Evolutionary conservation across 441 rosid genomes (phyloP), one percentile per base, ranked within the genome.

Genomic region (Aquilaria agallochum): DNA sequence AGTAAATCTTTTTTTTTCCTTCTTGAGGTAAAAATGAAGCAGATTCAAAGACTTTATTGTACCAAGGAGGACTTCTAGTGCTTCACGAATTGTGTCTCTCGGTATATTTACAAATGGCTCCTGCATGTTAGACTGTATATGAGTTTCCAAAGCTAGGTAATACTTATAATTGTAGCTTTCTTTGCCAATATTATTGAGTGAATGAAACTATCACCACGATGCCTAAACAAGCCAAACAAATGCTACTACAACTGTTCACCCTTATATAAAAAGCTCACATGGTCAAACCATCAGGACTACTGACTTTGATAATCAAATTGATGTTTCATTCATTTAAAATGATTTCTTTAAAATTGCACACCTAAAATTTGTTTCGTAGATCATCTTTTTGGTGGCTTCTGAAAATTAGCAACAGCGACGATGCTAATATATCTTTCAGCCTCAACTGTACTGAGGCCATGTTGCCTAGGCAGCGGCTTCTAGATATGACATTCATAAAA

Each of bases 81-180:
- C 93, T 68, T 84, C 86, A 33, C 88, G 83, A 71, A 86, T 80
- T 54, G 77, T 77, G 49, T 84, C 74, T 62, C 82, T 88, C 9
- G 84, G 80, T 20, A 84, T 82, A 78, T 82, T 84, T 50, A 85
- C 96, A 68, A 83, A 83, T 56, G 93, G 85, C 73, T 88, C 97
- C 98, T 94, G 87, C 53, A 79, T 62, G 36, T 27, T 60, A 45
- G 75, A 20, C 11, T 64, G 64, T 36, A 15, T 50, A 62, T 71
- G 32, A 62, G 51, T 63, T 45, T 7, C 46, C 42, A 59, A 11
- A 50, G 59, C 5, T n/a, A 46, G 15, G 66, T 49, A 50, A 2
- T 44, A 60, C 42, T 52, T 53, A 9, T 31, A 52, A 53, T 50
- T 31, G 48, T 50, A 11, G 13, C 49, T 12, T 50, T 31, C 32